Evolutionary conservation across 75 land plant species (phyloP).

Genomic region (Cupressus sempervirens): DNA sequence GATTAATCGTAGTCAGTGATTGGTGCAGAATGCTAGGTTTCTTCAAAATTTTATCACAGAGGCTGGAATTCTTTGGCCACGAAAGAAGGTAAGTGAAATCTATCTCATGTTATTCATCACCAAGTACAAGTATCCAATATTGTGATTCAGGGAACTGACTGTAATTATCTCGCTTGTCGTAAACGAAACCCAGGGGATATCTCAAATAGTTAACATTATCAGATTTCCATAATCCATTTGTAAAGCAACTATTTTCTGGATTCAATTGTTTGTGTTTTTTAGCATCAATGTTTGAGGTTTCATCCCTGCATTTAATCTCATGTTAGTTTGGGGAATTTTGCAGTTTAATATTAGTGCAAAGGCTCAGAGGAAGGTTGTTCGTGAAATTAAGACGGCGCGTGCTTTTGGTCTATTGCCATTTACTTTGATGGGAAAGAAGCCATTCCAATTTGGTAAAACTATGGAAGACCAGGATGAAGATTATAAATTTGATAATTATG

Average conservation of each 20-base stretch:
- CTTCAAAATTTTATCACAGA: constrained; percentile 68
- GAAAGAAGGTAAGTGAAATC: constrained; percentile 48
- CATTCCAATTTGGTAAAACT: constrained; percentile 40
- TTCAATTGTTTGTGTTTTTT: too few relatives aligned
- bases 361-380: constrained; percentile 65
- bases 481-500: constrained; percentile 28
- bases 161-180: not conserved
- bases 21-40: constrained; percentile 69
- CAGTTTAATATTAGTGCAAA: constrained; percentile 32
- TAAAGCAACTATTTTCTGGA: too few relatives aligned
- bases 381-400: constrained; percentile 82
- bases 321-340: not conserved
- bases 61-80: constrained; percentile 59
- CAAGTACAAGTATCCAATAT: not conserved
- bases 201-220: too few relatives aligned
- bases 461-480: constrained; percentile 51
- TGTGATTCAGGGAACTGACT: not conserved
- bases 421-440: constrained; percentile 64
- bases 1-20: not conserved
- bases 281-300: too few relatives aligned
- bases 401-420: constrained; percentile 80
- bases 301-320: not conserved
- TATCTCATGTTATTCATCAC: not conserved
- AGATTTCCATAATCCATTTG: too few relatives aligned
- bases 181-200: not conserved